Evolutionary conservation across 371 early-diverging fungal genomes (phyloP), one percentile per base, ranked within the genome.

Genomic region (Chytridium lagenaria): DNA sequence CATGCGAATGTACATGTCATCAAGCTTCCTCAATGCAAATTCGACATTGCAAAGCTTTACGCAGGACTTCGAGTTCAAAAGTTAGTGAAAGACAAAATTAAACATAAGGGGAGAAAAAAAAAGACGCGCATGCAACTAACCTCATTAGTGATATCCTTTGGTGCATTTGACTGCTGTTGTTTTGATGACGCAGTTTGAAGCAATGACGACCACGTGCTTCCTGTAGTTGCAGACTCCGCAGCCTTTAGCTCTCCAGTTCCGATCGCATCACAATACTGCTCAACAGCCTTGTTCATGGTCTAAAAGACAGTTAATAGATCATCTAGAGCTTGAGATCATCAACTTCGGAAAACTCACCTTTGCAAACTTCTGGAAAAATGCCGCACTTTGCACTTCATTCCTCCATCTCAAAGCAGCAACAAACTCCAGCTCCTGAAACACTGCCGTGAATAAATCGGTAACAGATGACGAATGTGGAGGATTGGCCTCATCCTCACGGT

Each of bases 231-330:
- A 33, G 22, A 37, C 1, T 38, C 22, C 31, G 38, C 64, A 22
- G 55, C 50, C 36, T 80, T 82, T 59, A 73, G 64, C 68, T 83
- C 80, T 10, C 77, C 79, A 5, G 59, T 69, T 33, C 77, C 79
- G 57, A 83, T 83, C 15, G 73, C 78, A 69, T 83, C 83, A 52
- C 83, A 83, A 59, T 83, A 83, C 40, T 83, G 78, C 52, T 83
- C 83, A 61, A 83, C 72, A 1, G 83, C 83, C 3, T 64, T 70
- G 59, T 78, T 81, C 12, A 82, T 71, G 28, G 79, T 78, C 74
- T 79, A 44, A 44, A 69, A 51, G 1, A n/a, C n/a, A n/a, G n/a
- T n/a, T n/a, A n/a, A n/a, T n/a, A n/a, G n/a, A n/a, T n/a, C n/a
- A n/a, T n/a, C n/a, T n/a, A n/a, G n/a, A n/a, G n/a, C n/a, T n/a